Base-by-base conservation (phyloP, 2,329 filamentous ascomycete species). In the Gremmenia infestans region DNA sequence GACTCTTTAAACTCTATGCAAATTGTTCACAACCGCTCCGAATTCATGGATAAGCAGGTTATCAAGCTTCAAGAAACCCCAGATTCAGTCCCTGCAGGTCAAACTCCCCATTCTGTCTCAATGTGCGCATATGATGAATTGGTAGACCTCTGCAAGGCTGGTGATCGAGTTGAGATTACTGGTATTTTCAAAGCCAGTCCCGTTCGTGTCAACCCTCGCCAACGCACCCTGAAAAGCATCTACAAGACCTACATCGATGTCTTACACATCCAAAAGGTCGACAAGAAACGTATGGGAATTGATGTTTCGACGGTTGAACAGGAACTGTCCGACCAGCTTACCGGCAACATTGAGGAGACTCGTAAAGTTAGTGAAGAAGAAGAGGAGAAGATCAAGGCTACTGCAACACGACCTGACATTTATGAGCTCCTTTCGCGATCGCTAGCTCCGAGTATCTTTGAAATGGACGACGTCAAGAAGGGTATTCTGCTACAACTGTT, bases 211-310 rank as follows among this genome's bases (percentile, higher is more conserved):
- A 99, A 97, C 69, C 93, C 94, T 22, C 87, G 92, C 19, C 92
- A 97, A 74, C 81, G 94, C 59, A 89, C 90, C 0, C 85, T 97
- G 68, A 97, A 97, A 79, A 89, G 91, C 60, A 85, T 99, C 40
- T 96, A 96, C 81, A 99, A 97, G 79, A 99, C 94, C 0, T 99
- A 96, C 63, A 87, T 99, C 52, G 94, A 99, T 72, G 91, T 93
- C 48, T 75, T 97, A 47, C 94, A 99, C 68, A 89, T 97, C 42
- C 92, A 97, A 69, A 99, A 99, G 72, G 89, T 95, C 2, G 93
- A 99, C 73, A 93, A 92, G 74, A 94, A 91, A 73, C 87, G 94
- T 53, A 85, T 99, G 79, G 94, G 94, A 36, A 88, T 91, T 48
- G 94, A 99, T 68, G 81, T 85, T 1, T 92, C 91, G 0, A 99